Percentiles rank a stretch among this genome's conserved stretches.
Conservation (phyloP, 2,329 filamentous ascomycete genomes). For the Chaetothyriales sp. region DNA sequence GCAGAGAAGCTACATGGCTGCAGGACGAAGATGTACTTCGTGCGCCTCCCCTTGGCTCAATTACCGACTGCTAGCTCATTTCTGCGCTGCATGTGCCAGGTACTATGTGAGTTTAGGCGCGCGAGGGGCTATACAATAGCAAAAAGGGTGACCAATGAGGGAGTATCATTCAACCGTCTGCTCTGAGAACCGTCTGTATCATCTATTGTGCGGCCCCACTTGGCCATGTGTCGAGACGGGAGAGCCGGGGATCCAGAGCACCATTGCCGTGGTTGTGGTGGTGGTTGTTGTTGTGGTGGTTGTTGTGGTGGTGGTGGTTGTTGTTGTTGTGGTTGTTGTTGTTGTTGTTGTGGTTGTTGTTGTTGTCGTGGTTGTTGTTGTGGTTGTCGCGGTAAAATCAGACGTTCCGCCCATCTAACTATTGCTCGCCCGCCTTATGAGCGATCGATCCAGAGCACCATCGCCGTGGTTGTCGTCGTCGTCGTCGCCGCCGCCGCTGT, state of each 20-base stretch:
- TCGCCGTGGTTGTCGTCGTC: too few species aligned
- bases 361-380: neutral
- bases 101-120: too few species aligned
- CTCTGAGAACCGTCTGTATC: neutral
- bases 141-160: too few species aligned
- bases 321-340: neutral
- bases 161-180: neutral
- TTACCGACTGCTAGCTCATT: too few species aligned
- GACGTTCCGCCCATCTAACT: neutral
- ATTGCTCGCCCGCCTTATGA: neutral
- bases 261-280: neutral
- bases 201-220: neutral
- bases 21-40: too few species aligned
- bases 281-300: neutral
- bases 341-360: neutral
- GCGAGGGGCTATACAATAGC: too few species aligned
- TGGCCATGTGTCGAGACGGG: neutral
- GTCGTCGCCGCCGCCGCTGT: too few species aligned
- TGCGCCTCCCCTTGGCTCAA: too few species aligned
- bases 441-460: slow-evolving; percentile 37
- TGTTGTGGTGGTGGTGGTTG: neutral
- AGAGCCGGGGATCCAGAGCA: neutral
- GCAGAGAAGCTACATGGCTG: too few species aligned
- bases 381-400: neutral
- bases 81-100: too few species aligned